phyloP scores from a whole-genome alignment of 2,329 filamentous ascomycete genomes.

The Tolypocladium sp. region DNA sequence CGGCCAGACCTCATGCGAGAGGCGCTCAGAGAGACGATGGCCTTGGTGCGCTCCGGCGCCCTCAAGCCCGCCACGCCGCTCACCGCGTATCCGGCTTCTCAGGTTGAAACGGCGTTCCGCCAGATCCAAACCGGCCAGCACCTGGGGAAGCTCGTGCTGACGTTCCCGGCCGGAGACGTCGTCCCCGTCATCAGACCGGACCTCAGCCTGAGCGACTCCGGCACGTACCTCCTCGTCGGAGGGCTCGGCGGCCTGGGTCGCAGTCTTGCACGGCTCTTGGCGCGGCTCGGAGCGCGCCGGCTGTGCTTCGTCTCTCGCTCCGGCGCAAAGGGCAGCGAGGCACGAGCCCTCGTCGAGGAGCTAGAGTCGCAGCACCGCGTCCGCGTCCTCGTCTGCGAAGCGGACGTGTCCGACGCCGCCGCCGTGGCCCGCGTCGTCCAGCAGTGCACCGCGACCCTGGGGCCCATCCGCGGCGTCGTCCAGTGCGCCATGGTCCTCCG shows the following conservation, averaged over 20 bases:
- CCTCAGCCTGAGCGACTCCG: not conserved
- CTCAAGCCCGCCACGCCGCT: no score
- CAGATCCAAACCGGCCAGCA: constrained; percentile 25
- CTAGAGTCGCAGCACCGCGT: constrained; percentile 5
- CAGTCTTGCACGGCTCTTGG: constrained; percentile 12
- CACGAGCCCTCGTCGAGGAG: constrained; percentile 7
- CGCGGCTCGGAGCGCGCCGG: constrained; percentile 13
- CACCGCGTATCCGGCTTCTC: constrained; percentile 4
- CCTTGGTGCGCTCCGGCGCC: no score
- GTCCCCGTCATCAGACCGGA: not conserved
- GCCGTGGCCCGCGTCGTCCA: constrained; percentile 13
- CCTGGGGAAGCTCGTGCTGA: constrained; percentile 27
- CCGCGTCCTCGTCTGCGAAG: constrained; percentile 11
- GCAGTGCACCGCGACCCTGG: constrained; percentile 15
- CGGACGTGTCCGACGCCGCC: constrained; percentile 17
- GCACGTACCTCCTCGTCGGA: constrained; percentile 15
- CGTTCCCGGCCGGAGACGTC: not conserved
- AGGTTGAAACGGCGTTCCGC: constrained; percentile 23
- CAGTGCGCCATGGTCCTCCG: constrained; percentile 28
- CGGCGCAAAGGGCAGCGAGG: constrained; percentile 6
- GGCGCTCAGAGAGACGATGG: not conserved
- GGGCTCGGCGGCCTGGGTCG: constrained; percentile 17
- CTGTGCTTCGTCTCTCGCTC: constrained; percentile 19
- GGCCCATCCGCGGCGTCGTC: constrained; percentile 19
- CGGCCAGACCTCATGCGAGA: not conserved